Evolutionary conservation across 163 green algal species (phyloP).

Genomic region (Chloroidium sp.): DNA sequence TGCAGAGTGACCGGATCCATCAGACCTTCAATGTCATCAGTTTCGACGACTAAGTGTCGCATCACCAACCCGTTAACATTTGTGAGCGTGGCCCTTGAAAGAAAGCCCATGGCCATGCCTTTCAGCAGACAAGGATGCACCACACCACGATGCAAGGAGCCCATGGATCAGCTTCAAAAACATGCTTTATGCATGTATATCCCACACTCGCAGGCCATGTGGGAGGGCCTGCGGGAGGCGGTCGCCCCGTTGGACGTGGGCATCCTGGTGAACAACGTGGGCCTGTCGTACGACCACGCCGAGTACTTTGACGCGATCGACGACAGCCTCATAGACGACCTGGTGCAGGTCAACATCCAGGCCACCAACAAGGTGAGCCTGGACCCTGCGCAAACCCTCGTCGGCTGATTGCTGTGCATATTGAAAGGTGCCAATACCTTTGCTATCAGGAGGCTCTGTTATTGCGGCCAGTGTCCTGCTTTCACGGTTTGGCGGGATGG

Average conservation of each 20-base stretch:
- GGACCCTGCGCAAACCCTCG: too few relatives aligned
- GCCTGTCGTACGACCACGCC: conserved; percentile 68
- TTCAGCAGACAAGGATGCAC: neutral
- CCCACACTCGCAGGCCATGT: conserved; percentile 3
- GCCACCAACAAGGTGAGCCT: conserved; percentile 26
- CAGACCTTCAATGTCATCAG: too few relatives aligned
- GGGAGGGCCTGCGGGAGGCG: neutral
- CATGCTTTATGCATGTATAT: conserved; percentile 9
- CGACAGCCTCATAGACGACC: conserved; percentile 14
- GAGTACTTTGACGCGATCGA: conserved; percentile 39
- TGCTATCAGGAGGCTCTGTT: too few relatives aligned
- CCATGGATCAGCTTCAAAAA: conserved; percentile 3
- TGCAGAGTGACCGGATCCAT: too few relatives aligned
- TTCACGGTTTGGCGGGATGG: neutral
- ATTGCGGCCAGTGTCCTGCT: neutral
- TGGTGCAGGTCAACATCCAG: conserved; percentile 37
- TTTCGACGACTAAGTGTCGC: too few relatives aligned
- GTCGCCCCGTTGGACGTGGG: conserved; percentile 51
- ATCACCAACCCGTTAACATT: too few relatives aligned
- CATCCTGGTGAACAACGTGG: conserved; percentile 82
- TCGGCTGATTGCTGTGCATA: too few relatives aligned
- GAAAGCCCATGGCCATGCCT: neutral
- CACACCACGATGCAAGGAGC: neutral
- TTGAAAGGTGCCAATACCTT: too few relatives aligned
- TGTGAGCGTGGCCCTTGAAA: too few relatives aligned